Evolutionary conservation across 2,329 filamentous ascomycete species (phyloP).

Genomic region (Nothomitra cinnamomea): DNA sequence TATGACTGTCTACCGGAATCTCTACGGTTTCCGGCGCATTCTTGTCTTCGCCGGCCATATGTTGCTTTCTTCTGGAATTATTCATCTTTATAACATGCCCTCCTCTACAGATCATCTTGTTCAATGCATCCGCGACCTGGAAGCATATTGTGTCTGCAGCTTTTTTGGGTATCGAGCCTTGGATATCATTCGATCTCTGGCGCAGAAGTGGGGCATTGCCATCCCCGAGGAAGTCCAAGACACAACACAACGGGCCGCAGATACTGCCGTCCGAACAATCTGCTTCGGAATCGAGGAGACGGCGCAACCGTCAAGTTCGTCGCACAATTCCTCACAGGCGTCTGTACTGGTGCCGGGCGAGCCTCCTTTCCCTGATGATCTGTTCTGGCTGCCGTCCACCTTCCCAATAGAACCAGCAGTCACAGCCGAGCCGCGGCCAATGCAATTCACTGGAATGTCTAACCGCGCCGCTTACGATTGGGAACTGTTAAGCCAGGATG

Average conservation of each 20-base stretch:
- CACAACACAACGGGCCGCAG: slow-evolving; percentile 1
- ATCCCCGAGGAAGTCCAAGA: slow-evolving; percentile 21
- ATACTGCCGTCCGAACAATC: not conserved
- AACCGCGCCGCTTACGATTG: not conserved
- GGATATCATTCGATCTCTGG: slow-evolving; percentile 25
- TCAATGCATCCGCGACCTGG: slow-evolving; percentile 25
- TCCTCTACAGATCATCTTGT: slow-evolving; percentile 22
- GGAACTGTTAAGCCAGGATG: not conserved
- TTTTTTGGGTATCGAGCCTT: slow-evolving; percentile 26
- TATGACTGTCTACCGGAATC: slow-evolving; percentile 24
- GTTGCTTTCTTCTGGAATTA: slow-evolving; percentile 25
- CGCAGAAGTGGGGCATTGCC: slow-evolving; percentile 26
- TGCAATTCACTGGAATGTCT: not conserved
- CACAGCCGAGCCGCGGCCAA: not conserved
- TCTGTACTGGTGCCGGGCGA: not conserved
- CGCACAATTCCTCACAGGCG: not conserved
- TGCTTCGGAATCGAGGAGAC: too few relatives aligned
- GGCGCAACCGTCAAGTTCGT: too few relatives aligned
- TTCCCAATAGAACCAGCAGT: not conserved
- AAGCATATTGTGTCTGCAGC: slow-evolving; percentile 26
- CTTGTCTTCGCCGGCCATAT: slow-evolving; percentile 23
- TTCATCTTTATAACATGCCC: slow-evolving; percentile 28
- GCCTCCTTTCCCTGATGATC: not conserved
- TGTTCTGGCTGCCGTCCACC: not conserved
- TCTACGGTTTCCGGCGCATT: slow-evolving; percentile 26